Conservation (phyloP, 2,329 filamentous ascomycete species). For the Fusarium stilboides region DNA sequence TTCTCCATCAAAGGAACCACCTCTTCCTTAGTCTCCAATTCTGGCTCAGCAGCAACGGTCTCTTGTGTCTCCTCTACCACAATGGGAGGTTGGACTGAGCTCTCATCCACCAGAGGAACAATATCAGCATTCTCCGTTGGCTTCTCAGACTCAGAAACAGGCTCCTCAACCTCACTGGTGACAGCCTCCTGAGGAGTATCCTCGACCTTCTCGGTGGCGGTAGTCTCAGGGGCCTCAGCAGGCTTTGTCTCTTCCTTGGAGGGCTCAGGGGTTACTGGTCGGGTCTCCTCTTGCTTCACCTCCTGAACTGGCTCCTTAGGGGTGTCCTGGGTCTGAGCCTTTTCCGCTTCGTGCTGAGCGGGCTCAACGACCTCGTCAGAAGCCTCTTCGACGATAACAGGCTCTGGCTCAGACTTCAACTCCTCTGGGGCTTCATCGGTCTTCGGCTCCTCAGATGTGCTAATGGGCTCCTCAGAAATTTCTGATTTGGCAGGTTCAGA, state of each 20-base stretch:
- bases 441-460: slow-evolving; percentile 9
- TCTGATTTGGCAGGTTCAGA: slow-evolving; percentile 20
- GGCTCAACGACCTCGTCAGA: slow-evolving; percentile 36
- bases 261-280: slow-evolving; percentile 15
- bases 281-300: slow-evolving; percentile 7
- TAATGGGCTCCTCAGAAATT: slow-evolving; percentile 13
- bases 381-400: slow-evolving; percentile 25
- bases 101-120: slow-evolving; percentile 33
- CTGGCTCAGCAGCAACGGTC: slow-evolving; percentile 13
- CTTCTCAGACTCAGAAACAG: slow-evolving; percentile 16
- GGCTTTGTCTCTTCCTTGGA: slow-evolving; percentile 11
- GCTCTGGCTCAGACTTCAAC: slow-evolving; percentile 11
- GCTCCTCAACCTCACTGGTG: slow-evolving; percentile 12
- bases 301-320: slow-evolving; percentile 18
- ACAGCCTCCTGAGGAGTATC: slow-evolving; percentile 12
- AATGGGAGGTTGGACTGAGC: slow-evolving; percentile 21
- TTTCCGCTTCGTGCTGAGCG: slow-evolving; percentile 21
- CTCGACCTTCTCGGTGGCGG: slow-evolving; percentile 29
- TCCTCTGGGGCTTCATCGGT: slow-evolving; percentile 1
- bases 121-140: slow-evolving; percentile 15
- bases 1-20: slow-evolving; percentile 35
- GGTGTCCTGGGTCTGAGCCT: slow-evolving; percentile 10
- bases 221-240: slow-evolving; percentile 10
- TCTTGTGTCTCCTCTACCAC: slow-evolving; percentile 26
- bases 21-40: slow-evolving; percentile 11